Percentiles rank a stretch among this genome's conserved stretches.
Conservation (phyloP, 1,284 basidiomycete species). For the Trichosporon sp. region DNA sequence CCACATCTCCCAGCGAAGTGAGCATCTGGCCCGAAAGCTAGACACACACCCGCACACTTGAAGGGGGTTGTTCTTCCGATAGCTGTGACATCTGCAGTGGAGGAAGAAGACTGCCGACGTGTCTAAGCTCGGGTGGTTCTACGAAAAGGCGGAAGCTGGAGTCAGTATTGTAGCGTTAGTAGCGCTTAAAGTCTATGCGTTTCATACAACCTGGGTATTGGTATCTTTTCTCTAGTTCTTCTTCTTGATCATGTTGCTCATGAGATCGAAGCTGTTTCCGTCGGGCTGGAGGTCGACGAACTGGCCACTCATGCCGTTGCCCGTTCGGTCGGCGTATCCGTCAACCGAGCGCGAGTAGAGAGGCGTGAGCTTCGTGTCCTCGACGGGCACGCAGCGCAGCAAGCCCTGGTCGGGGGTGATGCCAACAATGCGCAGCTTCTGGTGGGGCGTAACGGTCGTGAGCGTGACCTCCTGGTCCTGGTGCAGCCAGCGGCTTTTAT, state of each 20-base stretch:
- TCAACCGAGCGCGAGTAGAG: constrained; percentile 44
- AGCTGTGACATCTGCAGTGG: constrained; percentile 47
- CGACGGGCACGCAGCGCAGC: constrained; percentile 72
- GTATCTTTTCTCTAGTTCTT: constrained; percentile 56
- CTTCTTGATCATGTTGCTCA: constrained; percentile 80
- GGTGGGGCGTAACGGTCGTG: constrained; percentile 71
- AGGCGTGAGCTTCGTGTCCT: constrained; percentile 51
- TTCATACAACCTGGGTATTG: constrained; percentile 9
- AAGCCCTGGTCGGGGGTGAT: constrained; percentile 87
- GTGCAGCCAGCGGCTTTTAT: constrained; percentile 82
- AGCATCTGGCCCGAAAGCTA: neutral
- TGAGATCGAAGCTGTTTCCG: constrained; percentile 86
- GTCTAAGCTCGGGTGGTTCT: constrained; percentile 43
- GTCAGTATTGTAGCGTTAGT: constrained; percentile 6
- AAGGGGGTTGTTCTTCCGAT: constrained; percentile 40
- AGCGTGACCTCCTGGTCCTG: constrained; percentile 84
- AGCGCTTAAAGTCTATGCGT: neutral
- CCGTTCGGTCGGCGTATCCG: constrained; percentile 45
- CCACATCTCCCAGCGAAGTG: constrained; percentile 18
- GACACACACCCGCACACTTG: constrained; percentile 18
- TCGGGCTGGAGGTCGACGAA: constrained; percentile 79
- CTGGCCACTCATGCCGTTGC: constrained; percentile 28
- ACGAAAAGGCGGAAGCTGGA: neutral
- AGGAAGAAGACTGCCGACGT: constrained; percentile 38
- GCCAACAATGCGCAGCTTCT: constrained; percentile 74